Base-by-base conservation (phyloP, 2,329 filamentous ascomycete genomes). In the Paraphoma chrysanthemicola region DNA sequence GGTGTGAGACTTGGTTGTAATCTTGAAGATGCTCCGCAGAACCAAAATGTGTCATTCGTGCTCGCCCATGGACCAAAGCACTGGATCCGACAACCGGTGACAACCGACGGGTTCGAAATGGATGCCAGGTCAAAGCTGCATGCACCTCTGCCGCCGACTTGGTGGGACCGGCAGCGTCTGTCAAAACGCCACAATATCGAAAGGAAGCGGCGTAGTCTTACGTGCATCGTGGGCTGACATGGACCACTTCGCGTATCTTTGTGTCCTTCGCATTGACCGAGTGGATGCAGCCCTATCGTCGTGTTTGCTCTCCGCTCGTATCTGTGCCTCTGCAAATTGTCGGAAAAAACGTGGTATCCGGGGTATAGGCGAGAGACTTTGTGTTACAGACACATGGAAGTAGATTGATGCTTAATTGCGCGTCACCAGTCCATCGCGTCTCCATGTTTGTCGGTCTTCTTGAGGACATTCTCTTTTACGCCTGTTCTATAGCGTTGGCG, bases 121-220 rank as follows among this genome's bases (percentile, higher is more conserved):
- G 41, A 17, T 33, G 33, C 3, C 33, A 10, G 36, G 52, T 60
- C 57, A 53, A 52, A 55, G 48, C 23, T 45, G 41, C 33, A 46
- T 43, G 58, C 38, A 42, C 33, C 17, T 44, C 8, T 53, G 44
- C 41, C 33, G 53, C 47, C 17, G 55, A 43, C 41, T 33, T 42
- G 38, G 42, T 56, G 42, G 38, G 31, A 48, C 47, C 42, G 41
- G 51, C 18, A 31, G 29, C 54, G 57, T 57, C 56, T 59, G 52
- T 60, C 46, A 56, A 54, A 53, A 47, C 63, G 67, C 67, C 68
- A 72, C 66, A 69, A 69, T 69, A 68, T 69, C 64, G 62, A 48
- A 57, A 53, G 33, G 41, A 18, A 44, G 43, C 38, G 28, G 39
- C 42, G 54, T 43, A 36, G 29, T 60, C 55, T 67, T 53, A 66